Evolutionary conservation across 2,329 filamentous ascomycete genomes (phyloP), one percentile per base, ranked within the genome.

Genomic region (Plenodomus lindquistii): DNA sequence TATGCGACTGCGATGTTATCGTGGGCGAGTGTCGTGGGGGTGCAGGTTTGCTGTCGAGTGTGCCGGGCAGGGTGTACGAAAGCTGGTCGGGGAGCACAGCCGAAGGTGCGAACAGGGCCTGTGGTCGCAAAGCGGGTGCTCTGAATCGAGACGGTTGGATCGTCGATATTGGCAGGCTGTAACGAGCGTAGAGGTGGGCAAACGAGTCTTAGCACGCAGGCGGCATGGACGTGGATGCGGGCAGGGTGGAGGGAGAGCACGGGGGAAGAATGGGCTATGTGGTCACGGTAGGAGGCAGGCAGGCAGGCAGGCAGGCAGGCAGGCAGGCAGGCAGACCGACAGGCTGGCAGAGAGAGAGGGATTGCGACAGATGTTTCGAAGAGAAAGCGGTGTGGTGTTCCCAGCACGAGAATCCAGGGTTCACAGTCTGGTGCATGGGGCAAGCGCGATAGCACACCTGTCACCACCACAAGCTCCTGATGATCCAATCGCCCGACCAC

Each of bases 301-400:
- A n/a, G 13, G 34, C 6, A 15, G 34, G 34, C n/a, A 5, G n/a
- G 15, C 17, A 18, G 34, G 34, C n/a, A 16, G 35, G 35, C 35
- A 37, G 15, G 35, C 4, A 18, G 35, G 16, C 35, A 37, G 35
- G 9, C 27, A 31, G 27, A 31, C 9, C 9, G 9, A 9, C 27
- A n/a, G 9, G 9, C 9, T 31, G 27, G 9, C 27, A n/a, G 27
- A 9, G 27, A n/a, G 27, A 9, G 35, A 6, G 16, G 15, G 35
- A 20, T 18, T 18, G 16, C 16, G 52, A 57, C 54, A 57, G 55
- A 47, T 57, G 55, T 58, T 59, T 62, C 52, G 57, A 58, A 52
- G 61, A 50, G 55, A 53, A 50, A 60, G 65, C 62, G 65, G 65
- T 67, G 65, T 31, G 27, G 66, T 63, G 51, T 53, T 31, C 20